Percentiles rank a stretch among this genome's conserved stretches.
phyloP scores from a whole-genome alignment of 2,329 filamentous ascomycete genomes.

The Fusarium sp. region DNA sequence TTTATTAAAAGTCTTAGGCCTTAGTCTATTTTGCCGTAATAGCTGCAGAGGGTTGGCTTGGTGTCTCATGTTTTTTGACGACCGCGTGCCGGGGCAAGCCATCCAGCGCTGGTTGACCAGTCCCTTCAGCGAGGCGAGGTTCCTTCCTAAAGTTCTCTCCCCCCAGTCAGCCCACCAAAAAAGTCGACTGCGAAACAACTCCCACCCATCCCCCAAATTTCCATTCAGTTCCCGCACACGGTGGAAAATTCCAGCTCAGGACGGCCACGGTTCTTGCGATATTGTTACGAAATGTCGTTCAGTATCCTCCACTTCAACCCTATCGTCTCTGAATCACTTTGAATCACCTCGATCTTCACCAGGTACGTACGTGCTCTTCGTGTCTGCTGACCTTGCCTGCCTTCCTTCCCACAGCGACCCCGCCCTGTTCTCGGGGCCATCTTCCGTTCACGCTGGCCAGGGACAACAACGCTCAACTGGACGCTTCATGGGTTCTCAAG shows the following conservation, averaged over 20 bases:
- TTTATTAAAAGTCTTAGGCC: too few species aligned
- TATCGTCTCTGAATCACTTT: neutral
- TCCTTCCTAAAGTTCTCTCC: slow-evolving; percentile 19
- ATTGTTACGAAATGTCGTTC: neutral
- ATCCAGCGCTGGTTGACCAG: neutral
- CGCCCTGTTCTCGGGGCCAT: slow-evolving; percentile 20
- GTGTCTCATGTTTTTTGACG: too few species aligned
- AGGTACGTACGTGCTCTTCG: slow-evolving; percentile 14
- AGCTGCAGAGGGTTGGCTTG: too few species aligned
- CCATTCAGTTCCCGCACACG: slow-evolving; percentile 8
- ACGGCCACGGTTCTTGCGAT: neutral
- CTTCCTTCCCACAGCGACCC: neutral
- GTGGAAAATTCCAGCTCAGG: neutral
- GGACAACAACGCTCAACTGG: neutral
- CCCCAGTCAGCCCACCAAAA: slow-evolving; percentile 32
- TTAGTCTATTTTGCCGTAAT: too few species aligned
- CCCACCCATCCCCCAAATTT: slow-evolving; percentile 28
- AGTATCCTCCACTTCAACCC: neutral
- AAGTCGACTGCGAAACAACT: slow-evolving; percentile 6
- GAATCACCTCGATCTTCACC: neutral
- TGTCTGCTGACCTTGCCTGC: slow-evolving; percentile 27
- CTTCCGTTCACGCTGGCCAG: slow-evolving; percentile 15
- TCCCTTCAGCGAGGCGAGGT: slow-evolving; percentile 22
- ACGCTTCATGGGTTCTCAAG: neutral
- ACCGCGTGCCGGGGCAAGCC: neutral